Conservation (phyloP, 2,329 filamentous ascomycete species). For the Aureobasidium sp. region DNA sequence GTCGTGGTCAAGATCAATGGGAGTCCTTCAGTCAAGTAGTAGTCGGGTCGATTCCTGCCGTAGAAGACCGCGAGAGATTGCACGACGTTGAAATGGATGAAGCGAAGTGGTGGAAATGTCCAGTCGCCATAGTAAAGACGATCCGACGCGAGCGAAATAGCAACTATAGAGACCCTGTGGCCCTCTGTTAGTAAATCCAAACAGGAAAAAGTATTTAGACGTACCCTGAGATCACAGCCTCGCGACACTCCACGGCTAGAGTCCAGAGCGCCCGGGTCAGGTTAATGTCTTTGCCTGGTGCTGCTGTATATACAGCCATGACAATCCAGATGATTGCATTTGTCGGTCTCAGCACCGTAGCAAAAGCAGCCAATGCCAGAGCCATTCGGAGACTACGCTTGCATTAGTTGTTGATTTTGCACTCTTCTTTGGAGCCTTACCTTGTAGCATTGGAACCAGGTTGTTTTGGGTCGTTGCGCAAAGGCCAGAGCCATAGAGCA, state of each 20-base stretch:
- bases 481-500: conserved; percentile 81
- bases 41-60: conserved; percentile 82
- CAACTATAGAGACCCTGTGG: conserved; percentile 43
- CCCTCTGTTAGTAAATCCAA: background rate
- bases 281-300: background rate
- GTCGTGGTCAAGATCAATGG: conserved; percentile 79
- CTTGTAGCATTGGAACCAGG: background rate
- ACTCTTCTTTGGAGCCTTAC: too few species aligned
- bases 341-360: conserved; percentile 81
- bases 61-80: conserved; percentile 90
- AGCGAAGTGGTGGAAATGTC: conserved; percentile 83
- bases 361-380: conserved; percentile 55
- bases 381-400: background rate
- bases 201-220: background rate
- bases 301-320: conserved; percentile 5
- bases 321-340: conserved; percentile 74
- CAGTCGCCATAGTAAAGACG: conserved; percentile 73
- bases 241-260: background rate
- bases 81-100: conserved; percentile 83
- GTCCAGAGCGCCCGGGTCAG: background rate
- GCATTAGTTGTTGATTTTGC: too few species aligned
- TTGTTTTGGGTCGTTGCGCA: conserved; percentile 42
- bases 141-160: conserved; percentile 61
- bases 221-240: conserved; percentile 12
- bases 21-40: conserved; percentile 85